Base-by-base conservation (phyloP, 1,139 yeast species). In the Candida sp. region DNA sequence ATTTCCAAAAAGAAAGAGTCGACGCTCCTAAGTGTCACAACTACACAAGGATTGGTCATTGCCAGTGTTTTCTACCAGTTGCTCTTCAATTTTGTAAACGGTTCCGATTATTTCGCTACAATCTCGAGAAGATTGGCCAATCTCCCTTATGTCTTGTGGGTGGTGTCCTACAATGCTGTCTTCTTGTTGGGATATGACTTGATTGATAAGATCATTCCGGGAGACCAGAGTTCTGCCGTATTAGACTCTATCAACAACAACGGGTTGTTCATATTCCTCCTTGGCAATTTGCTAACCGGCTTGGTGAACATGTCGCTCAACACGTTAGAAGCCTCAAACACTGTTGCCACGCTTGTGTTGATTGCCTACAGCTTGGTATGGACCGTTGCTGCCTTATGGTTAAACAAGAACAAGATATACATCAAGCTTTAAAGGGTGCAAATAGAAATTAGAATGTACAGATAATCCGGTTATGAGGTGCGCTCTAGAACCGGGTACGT, bases 61-160 rank as follows among this genome's bases (percentile, higher is more conserved):
- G 66, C 80, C 56, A 69, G 83, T 0, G 50, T 74, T 0, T 48
- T 82, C 5, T 81, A 76, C 53, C 79, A 74, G 39, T 37, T 59
- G 0, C 44, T 72, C 0, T 80, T 78, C 55, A 69, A 67, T 52
- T 54, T 69, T 26, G 68, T 78, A 3, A 72, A 75, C 37, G 71
- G 73, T 39, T 66, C 75, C n/a, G 71, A 79, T 2, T 50, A 58
- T 5, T 79, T 80, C 48, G 77, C 77, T 52, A 75, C 76, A 22
- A 85, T 90, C 1, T 90, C 97, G 2, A 81, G 99, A 65, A 80
- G 98, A 60, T 76, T 93, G 59, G 98, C 98, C 1, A 94, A 94
- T 63, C 69, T 90, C 11, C 86, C 96, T 0, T 94, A 94, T 60
- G 88, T 91, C 4, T 64, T 89, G 23, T 90, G 97, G 97, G 92